Percentiles rank a stretch among this genome's conserved stretches.
phyloP scores from a whole-genome alignment of 495 filamentous ascomycete species.

The Penicillium steckii region DNA sequence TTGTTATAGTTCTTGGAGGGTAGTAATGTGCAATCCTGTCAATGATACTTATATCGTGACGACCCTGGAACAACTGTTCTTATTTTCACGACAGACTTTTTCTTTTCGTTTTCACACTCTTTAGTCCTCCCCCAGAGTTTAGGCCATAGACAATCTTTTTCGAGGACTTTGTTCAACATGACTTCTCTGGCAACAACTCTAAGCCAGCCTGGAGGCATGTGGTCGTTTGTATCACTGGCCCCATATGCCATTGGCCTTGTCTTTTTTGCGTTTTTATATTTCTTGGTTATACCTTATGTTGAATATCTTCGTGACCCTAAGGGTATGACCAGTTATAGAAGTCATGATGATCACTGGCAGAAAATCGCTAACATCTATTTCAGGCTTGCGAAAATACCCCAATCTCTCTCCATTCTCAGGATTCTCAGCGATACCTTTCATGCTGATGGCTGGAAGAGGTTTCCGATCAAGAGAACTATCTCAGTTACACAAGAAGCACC shows the following conservation, averaged over 20 bases:
- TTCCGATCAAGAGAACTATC: constrained; percentile 43
- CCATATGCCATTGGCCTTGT: constrained; percentile 29
- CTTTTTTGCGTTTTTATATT: constrained; percentile 33
- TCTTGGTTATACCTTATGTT: constrained; percentile 37
- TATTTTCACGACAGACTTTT: background rate
- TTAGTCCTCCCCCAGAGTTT: background rate
- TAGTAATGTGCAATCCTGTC: too few relatives aligned
- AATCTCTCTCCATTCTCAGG: constrained; percentile 43
- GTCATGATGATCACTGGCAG: background rate
- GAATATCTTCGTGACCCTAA: constrained; percentile 49
- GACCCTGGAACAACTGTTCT: background rate
- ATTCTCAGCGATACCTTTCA: constrained; percentile 46
- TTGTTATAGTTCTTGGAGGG: too few relatives aligned
- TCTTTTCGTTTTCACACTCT: background rate
- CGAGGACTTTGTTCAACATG: background rate
- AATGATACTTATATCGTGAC: background rate
- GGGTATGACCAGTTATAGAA: constrained; percentile 16
- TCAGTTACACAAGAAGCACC: constrained; percentile 42
- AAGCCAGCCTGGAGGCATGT: constrained; percentile 11
- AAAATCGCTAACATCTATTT: constrained; percentile 2
- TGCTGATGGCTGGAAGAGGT: constrained; percentile 38
- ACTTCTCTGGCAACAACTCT: background rate
- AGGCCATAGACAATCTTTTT: background rate
- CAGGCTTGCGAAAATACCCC: constrained; percentile 50
- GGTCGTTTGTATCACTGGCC: constrained; percentile 21